Evolutionary conservation across 495 filamentous ascomycete species (phyloP), one percentile per base, ranked within the genome.

Genomic region (Lasiosphaeris hirsuta): DNA sequence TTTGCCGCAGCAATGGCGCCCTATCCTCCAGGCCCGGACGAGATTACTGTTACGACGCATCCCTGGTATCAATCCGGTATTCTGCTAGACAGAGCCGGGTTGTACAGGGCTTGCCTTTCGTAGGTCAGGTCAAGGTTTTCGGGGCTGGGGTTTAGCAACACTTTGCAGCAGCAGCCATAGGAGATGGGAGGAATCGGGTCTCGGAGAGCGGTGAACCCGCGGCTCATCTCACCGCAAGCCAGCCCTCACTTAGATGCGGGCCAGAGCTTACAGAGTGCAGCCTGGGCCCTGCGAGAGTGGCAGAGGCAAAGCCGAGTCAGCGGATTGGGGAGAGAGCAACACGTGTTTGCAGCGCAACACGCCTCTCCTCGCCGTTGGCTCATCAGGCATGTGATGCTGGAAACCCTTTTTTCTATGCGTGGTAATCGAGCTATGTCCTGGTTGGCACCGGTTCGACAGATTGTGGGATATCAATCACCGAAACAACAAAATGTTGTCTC

Each of bases 51-150:
- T 64, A 54, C 61, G 57, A 55, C 42, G 45, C 55, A 33, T 30
- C 23, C 23, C 23, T 5, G 43, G 50, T 46, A 30, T 11, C 36
- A 46, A 48, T n/a, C 11, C 17, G 23, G 30, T 36, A 42, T 30
- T 37, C 60, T 61, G 60, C 62, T 50, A 65, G 65, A 37, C 63
- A 30, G 62, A 43, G 13, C 54, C 37, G 33, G 51, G 44, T 51
- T 11, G 50, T 57, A 14, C 8, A 10, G 46, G 8, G 46, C 35
- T 44, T 55, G 40, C 46, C 37, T 41, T 43, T 54, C 64, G 67
- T 51, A 71, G 67, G 55, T 68, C 69, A 69, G 69, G 69, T 71
- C 69, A 71, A 68, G 65, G 67, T 66, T 68, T 64, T 54, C 57
- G 52, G 30, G 53, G 30, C 18, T 0, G n/a, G 52, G 10, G 52